Percentiles rank a stretch among this genome's conserved stretches.
phyloP scores from a whole-genome alignment of 2,329 filamentous ascomycete species.

The Coniochaeta pulveracea region DNA sequence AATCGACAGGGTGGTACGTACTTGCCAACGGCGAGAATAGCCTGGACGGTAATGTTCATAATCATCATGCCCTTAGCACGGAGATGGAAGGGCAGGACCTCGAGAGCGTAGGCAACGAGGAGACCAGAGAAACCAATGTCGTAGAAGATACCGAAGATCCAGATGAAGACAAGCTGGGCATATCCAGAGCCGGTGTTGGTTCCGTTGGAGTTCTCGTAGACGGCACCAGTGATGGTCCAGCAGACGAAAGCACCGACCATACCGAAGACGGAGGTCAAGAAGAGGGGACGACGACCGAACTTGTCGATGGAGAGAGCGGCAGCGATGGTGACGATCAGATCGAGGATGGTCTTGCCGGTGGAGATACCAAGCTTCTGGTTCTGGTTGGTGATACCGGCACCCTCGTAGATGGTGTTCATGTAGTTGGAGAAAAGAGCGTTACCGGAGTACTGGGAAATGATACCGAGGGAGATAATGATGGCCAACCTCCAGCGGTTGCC shows the following conservation, averaged over 20 bases:
- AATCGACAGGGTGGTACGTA: slow-evolving; percentile 22
- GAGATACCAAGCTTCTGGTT: slow-evolving; percentile 43
- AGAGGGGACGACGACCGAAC: slow-evolving; percentile 40
- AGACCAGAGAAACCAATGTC: slow-evolving; percentile 49
- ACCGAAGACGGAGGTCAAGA: slow-evolving; percentile 36
- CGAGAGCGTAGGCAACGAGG: slow-evolving; percentile 44
- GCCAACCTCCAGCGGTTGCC: slow-evolving; percentile 54
- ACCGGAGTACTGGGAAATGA: slow-evolving; percentile 58
- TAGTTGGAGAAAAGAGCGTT: slow-evolving; percentile 60
- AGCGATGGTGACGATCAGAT: slow-evolving; percentile 43
- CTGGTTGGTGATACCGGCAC: slow-evolving; percentile 46
- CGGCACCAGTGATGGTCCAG: slow-evolving; percentile 40
- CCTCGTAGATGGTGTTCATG: slow-evolving; percentile 49
- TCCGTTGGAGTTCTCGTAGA: slow-evolving; percentile 33
- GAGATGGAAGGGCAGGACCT: slow-evolving; percentile 46
- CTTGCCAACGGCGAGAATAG: slow-evolving; percentile 48
- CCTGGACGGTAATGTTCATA: slow-evolving; percentile 54
- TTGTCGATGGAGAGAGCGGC: slow-evolving; percentile 38
- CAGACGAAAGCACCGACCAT: slow-evolving; percentile 32
- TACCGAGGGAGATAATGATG: slow-evolving; percentile 49
- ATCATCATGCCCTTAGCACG: slow-evolving; percentile 51
- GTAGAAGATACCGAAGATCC: slow-evolving; percentile 48
- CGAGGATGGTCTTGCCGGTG: slow-evolving; percentile 47
- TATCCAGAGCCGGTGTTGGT: slow-evolving; percentile 34
- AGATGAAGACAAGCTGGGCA: slow-evolving; percentile 45